Conservation (phyloP, 805 yeast genomes). For the Ogataea neopini region DNA sequence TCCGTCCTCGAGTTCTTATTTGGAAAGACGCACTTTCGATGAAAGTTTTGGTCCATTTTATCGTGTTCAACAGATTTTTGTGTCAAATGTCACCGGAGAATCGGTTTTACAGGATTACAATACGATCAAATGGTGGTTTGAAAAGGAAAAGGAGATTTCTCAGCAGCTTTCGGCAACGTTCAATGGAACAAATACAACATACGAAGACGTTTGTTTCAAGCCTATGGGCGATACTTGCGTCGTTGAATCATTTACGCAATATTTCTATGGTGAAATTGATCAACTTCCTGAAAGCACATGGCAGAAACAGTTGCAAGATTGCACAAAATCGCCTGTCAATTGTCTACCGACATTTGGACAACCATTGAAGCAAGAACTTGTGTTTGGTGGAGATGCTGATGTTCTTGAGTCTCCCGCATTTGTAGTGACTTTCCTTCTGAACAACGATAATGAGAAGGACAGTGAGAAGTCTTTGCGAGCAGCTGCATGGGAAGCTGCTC, state of each 20-base stretch:
- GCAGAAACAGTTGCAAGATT: constrained; percentile 52
- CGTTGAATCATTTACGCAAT: constrained; percentile 85
- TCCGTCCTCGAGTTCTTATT: constrained; percentile 65
- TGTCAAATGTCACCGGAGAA: constrained; percentile 67
- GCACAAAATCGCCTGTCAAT: constrained; percentile 81
- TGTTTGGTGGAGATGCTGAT: constrained; percentile 63
- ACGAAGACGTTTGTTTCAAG: constrained; percentile 76
- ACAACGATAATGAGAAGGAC: constrained; percentile 49
- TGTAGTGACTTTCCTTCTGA: constrained; percentile 69
- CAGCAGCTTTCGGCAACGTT: background rate
- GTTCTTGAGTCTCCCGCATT: constrained; percentile 68
- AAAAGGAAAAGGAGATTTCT: constrained; percentile 60
- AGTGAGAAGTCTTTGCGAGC: constrained; percentile 43
- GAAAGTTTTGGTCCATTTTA: constrained; percentile 88
- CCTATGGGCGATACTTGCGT: constrained; percentile 82
- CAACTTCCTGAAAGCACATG: constrained; percentile 54
- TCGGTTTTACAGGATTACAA: constrained; percentile 64
- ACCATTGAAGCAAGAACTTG: constrained; percentile 70
- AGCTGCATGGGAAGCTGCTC: constrained; percentile 66
- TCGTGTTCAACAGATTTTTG: constrained; percentile 79
- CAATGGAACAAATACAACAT: constrained; percentile 27
- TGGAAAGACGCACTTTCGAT: constrained; percentile 71
- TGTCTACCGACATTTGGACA: constrained; percentile 91
- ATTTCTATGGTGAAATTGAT: constrained; percentile 65
- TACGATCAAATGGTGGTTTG: constrained; percentile 84